These are phyloP conservation scores for Avena sativa DNA, from an alignment of 176 grass and related monocot species.

Conservation along the genomic window DNA sequence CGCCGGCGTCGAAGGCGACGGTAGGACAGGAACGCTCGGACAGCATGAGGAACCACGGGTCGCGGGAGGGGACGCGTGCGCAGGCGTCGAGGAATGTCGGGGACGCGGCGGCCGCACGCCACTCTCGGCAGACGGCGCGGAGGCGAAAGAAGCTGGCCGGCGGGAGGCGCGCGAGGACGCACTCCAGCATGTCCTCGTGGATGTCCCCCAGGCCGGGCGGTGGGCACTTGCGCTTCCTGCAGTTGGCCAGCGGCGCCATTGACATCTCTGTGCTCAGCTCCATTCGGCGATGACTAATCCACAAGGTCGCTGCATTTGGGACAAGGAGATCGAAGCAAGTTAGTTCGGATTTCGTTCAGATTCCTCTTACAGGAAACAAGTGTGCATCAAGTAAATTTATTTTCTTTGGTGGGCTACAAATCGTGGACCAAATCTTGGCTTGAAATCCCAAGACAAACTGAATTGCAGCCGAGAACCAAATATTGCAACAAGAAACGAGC, in stretches of 20 bases:
- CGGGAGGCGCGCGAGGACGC: constrained; percentile 76
- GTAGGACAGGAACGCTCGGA: not conserved
- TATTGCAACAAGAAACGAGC: not conserved
- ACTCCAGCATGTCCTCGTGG: constrained; percentile 82
- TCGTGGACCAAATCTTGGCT: no score
- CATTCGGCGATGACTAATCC: not conserved
- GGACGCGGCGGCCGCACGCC: constrained; percentile 58
- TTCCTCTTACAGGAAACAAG: not conserved
- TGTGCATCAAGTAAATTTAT: not conserved
- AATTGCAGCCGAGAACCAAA: no score
- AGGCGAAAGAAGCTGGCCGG: constrained; percentile 73
- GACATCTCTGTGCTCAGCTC: not conserved
- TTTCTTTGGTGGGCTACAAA: no score
- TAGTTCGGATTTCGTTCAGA: not conserved
- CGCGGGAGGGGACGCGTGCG: constrained; percentile 46
- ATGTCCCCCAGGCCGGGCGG: constrained; percentile 54
- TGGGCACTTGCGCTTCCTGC: constrained; percentile 56
- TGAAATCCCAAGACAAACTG: no score
- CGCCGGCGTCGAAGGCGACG: constrained; percentile 54
- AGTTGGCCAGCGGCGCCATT: not conserved
- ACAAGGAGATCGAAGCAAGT: not conserved
- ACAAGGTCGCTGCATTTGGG: not conserved
- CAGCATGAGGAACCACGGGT: constrained; percentile 34
- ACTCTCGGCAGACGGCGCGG: constrained; percentile 65
- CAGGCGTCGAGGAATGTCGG: constrained; percentile 72